A percentile compares a stretch with the other conserved stretches of the same genome.
phyloP scores from a whole-genome alignment of 148 eudicot species.

The Silene conica region DNA sequence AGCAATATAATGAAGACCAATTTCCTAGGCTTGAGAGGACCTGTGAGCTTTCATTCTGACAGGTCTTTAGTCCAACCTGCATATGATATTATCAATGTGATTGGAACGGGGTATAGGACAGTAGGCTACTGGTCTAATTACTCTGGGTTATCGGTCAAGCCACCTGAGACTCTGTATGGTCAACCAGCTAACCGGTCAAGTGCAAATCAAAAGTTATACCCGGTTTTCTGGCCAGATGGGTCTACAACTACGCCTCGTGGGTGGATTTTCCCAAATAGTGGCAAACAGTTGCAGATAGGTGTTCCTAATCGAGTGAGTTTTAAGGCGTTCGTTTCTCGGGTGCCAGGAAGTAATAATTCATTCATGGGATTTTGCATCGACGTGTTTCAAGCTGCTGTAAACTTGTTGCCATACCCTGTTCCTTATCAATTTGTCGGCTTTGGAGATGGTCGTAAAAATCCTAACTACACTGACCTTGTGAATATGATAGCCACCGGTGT shows the following conservation, averaged over 20 bases:
- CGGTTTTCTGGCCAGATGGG: constrained; percentile 89
- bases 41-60: constrained; percentile 53
- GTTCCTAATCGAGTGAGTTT: constrained; percentile 76
- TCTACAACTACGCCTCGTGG: constrained; percentile 68
- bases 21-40: constrained; percentile 76
- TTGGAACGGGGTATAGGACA: constrained; percentile 66
- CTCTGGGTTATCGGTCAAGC: constrained; percentile 61
- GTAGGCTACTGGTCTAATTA: constrained; percentile 90
- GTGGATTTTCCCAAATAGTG: constrained; percentile 90
- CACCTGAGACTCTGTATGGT: constrained; percentile 68
- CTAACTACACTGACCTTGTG: constrained; percentile 72
- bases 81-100: constrained; percentile 77
- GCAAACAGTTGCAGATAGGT: constrained; percentile 63
- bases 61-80: constrained; percentile 59
- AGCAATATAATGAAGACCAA: constrained; percentile 54
- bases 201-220: constrained; percentile 43
- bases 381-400: constrained; percentile 78
- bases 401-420: constrained; percentile 76
- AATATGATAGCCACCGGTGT: constrained; percentile 60
- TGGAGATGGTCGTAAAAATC: constrained; percentile 75
- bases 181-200: constrained; percentile 57
- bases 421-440: constrained; percentile 72
- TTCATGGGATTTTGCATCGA: constrained; percentile 91
- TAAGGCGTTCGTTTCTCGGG: constrained; percentile 71
- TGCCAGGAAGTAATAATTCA: constrained; percentile 41